Conservation (phyloP, 148 eudicot genomes). For the Simmondsia chinensis region DNA sequence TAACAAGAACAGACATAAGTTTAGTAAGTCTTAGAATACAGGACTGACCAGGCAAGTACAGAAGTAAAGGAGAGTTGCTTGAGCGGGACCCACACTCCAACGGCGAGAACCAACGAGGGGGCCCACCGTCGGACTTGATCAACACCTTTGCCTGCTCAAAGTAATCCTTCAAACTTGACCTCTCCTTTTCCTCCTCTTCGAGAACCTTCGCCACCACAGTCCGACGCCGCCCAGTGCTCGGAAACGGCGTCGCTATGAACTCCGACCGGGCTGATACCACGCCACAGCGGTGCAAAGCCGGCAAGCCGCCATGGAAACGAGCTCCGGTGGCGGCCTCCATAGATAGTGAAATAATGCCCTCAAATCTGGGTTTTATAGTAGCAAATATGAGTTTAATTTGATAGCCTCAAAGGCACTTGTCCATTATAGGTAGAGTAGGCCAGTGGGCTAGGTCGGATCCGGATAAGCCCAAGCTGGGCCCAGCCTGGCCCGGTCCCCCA, state of each 20-base stretch:
- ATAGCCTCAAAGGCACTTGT: too few relatives aligned
- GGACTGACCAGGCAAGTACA: slow-evolving; percentile 20
- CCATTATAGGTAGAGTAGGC: too few relatives aligned
- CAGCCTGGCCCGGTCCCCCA: too few relatives aligned
- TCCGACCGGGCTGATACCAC: too few relatives aligned
- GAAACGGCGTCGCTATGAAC: background rate
- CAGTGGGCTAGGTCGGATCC: too few relatives aligned
- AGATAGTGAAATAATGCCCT: background rate
- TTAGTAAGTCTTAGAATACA: background rate
- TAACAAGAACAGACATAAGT: too few relatives aligned
- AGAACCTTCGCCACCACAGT: background rate
- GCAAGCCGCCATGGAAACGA: background rate
- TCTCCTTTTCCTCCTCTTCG: background rate
- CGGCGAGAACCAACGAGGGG: slow-evolving; percentile 55
- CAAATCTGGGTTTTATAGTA: too few relatives aligned
- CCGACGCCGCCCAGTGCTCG: background rate
- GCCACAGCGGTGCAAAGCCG: background rate
- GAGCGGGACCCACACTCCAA: slow-evolving; percentile 17
- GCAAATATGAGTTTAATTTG: too few relatives aligned
- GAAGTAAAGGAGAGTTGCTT: slow-evolving; percentile 25
- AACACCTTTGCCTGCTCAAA: slow-evolving; percentile 24
- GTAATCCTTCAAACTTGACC: slow-evolving; percentile 26
- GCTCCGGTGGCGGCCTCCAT: slow-evolving; percentile 3
- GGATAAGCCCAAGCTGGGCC: too few relatives aligned
- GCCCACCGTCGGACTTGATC: slow-evolving; percentile 22